phyloP scores from a whole-genome alignment of 2,329 filamentous ascomycete genomes.

The Drechslera avenae region DNA sequence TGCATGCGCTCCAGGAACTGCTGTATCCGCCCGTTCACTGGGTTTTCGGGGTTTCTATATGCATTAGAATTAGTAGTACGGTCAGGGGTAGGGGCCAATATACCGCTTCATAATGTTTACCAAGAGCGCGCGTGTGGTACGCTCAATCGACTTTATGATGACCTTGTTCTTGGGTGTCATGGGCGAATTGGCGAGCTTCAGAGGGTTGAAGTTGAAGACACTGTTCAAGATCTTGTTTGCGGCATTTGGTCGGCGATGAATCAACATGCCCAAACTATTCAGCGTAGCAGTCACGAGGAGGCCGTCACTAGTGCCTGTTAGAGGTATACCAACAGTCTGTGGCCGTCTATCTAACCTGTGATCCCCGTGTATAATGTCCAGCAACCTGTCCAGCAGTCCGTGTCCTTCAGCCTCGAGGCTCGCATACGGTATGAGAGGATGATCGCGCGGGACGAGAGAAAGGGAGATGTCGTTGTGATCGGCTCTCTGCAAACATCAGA shows the following conservation, averaged over 20 bases:
- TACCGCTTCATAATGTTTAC: conserved; percentile 82
- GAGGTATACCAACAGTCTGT: conserved; percentile 15
- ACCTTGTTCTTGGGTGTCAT: conserved; percentile 81
- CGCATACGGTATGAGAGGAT: conserved; percentile 76
- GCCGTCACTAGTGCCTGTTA: conserved; percentile 68
- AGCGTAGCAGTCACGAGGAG: conserved; percentile 88
- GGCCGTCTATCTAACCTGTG: conserved; percentile 66
- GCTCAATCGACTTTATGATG: conserved; percentile 90
- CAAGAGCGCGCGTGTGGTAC: conserved; percentile 83
- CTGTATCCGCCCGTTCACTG: conserved; percentile 77
- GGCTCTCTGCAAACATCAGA: conserved; percentile 61
- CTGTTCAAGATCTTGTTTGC: conserved; percentile 84
- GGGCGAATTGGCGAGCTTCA: conserved; percentile 76
- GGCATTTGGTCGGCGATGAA: conserved; percentile 79
- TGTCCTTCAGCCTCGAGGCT: conserved; percentile 92
- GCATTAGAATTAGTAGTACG: conserved; percentile 6
- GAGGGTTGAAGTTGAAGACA: conserved; percentile 87
- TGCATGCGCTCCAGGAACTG: conserved; percentile 84
- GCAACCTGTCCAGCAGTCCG: conserved; percentile 85
- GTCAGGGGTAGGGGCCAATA: conserved; percentile 23
- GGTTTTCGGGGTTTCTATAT: conserved; percentile 76
- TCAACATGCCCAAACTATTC: conserved; percentile 82
- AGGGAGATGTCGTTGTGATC: conserved; percentile 85
- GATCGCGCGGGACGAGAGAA: conserved; percentile 80
- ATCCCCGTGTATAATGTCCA: conserved; percentile 84